Percentiles rank a stretch among this genome's conserved stretches.
These are phyloP conservation scores for Xanthoparmelia taractica DNA, from an alignment of 495 filamentous ascomycete genomes.

Conservation along the genomic window DNA sequence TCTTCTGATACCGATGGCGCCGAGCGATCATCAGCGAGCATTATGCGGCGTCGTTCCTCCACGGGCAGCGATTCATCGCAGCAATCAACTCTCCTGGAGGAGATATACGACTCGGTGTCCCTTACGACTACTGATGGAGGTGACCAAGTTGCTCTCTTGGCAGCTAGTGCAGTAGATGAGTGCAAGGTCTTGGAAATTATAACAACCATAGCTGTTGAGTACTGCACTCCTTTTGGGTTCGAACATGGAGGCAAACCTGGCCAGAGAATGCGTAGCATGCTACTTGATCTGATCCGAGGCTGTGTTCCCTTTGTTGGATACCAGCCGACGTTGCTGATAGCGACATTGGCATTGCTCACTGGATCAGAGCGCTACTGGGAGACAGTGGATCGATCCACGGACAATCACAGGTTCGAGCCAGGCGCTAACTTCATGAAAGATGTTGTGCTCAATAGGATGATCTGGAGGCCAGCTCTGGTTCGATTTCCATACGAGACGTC, in stretches of 20 bases:
- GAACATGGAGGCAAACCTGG: conserved; percentile 42
- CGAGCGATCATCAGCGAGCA: conserved; percentile 20
- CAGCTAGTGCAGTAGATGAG: conserved; percentile 45
- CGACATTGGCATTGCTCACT: conserved; percentile 53
- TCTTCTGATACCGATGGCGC: conserved; percentile 26
- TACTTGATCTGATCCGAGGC: conserved; percentile 59
- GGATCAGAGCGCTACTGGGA: conserved; percentile 51
- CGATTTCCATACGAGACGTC: conserved; percentile 81
- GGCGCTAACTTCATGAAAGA: conserved; percentile 49
- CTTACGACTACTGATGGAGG: conserved; percentile 35
- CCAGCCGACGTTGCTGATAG: conserved; percentile 54
- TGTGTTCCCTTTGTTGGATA: conserved; percentile 55
- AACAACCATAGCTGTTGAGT: conserved; percentile 43
- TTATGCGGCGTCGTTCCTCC: conserved; percentile 20
- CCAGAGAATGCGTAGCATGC: conserved; percentile 46
- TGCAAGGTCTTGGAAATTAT: conserved; percentile 57
- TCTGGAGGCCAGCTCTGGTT: conserved; percentile 52
- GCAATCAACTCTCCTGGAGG: conserved; percentile 43
- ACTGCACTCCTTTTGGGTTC: conserved; percentile 39
- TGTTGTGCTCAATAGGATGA: conserved; percentile 48
- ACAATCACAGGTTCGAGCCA: conserved; percentile 36
- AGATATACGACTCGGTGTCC: conserved; percentile 43
- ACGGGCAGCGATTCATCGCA: conserved; percentile 34
- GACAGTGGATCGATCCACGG: conserved; percentile 29
- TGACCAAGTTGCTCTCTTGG: conserved; percentile 42